Conservation (phyloP, 495 filamentous ascomycete genomes). For the Lasiosphaeria miniovina region DNA sequence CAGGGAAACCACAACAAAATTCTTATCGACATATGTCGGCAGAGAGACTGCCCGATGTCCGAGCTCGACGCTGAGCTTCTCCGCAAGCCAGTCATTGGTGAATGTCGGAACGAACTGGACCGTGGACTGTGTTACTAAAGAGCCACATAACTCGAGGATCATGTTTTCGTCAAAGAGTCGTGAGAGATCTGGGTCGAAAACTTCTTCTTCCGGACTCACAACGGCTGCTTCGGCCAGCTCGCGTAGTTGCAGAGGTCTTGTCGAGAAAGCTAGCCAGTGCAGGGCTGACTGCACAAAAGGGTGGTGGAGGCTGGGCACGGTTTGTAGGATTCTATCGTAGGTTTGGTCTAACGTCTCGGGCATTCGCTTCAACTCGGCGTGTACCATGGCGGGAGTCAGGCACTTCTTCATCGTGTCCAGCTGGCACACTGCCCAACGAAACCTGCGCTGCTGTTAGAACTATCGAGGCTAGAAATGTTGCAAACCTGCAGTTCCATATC, state of each 20-base stretch:
- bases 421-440: slow-evolving; percentile 1
- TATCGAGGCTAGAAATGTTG: not conserved
- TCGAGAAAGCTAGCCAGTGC: not conserved
- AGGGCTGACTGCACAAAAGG: not conserved
- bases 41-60: not conserved
- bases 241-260: not conserved
- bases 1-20: not conserved
- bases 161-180: not conserved
- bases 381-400: not conserved
- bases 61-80: not conserved
- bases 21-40: not conserved
- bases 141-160: not conserved
- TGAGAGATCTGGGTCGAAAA: not conserved
- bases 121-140: not conserved
- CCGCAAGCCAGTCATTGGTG: not conserved
- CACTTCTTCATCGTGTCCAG: not conserved
- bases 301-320: not conserved
- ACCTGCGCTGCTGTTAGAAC: not conserved
- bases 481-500: too few species aligned
- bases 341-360: not conserved
- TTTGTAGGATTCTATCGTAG: not conserved
- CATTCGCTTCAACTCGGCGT: not conserved
- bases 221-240: not conserved
- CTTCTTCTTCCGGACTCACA: not conserved
- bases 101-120: not conserved